Conservation (phyloP, 2,329 filamentous ascomycete genomes). For the Colletotrichum sp. region DNA sequence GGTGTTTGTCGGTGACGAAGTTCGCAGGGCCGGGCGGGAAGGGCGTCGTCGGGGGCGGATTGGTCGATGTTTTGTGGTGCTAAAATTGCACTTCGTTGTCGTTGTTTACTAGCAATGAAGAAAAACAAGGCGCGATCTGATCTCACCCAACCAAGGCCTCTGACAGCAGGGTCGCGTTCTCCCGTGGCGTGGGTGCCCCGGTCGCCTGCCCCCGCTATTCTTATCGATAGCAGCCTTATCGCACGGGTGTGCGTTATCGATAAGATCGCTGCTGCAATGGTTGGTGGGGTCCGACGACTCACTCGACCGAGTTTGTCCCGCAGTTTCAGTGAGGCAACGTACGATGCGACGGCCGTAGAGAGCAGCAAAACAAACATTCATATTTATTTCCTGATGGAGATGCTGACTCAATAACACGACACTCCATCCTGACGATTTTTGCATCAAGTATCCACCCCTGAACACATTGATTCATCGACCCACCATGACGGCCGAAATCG, state of each 20-base stretch:
- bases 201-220: neutral
- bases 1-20: neutral
- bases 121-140: constrained; percentile 24
- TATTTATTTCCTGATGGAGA: neutral
- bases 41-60: constrained; percentile 15
- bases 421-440: neutral
- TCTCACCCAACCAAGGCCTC: constrained; percentile 18
- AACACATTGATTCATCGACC: neutral
- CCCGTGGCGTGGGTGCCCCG: constrained; percentile 13
- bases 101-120: constrained; percentile 23
- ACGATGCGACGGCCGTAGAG: neutral
- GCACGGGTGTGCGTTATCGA: neutral
- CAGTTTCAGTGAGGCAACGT: neutral
- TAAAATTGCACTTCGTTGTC: constrained; percentile 21
- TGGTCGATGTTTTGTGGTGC: constrained; percentile 22
- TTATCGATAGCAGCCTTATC: constrained; percentile 7
- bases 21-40: constrained; percentile 14
- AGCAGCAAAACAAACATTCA: neutral
- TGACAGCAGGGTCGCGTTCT: constrained; percentile 10
- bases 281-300: constrained; percentile 13
- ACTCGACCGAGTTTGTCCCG: constrained; percentile 6
- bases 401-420: neutral
- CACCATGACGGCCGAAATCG: constrained; percentile 46
- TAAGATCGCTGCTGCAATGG: neutral
- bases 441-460: neutral